These are phyloP conservation scores for Lactarius evosmus DNA, from an alignment of 768 basidiomycete genomes.

Conservation along the genomic window DNA sequence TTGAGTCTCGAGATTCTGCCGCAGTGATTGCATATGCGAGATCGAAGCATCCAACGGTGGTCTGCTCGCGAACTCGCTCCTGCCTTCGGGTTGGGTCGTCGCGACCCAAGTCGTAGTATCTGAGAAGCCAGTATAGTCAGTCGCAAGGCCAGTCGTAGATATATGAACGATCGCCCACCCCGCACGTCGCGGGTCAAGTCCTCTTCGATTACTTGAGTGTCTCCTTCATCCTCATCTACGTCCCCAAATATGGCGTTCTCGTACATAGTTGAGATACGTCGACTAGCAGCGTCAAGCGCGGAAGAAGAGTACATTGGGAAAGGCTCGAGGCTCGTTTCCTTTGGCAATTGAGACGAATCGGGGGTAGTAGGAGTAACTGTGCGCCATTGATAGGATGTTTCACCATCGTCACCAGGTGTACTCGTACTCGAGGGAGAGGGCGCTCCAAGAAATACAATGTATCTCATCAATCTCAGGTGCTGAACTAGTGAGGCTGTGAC, in stretches of 20 bases:
- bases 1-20: conserved; percentile 22
- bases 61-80: not conserved
- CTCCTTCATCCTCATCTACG: conserved; percentile 31
- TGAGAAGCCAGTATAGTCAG: not conserved
- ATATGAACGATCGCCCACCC: not conserved
- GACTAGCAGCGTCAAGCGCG: conserved; percentile 62
- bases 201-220: conserved; percentile 13
- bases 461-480: conserved; percentile 27
- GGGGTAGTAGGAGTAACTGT: conserved; percentile 37
- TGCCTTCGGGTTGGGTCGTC: conserved; percentile 16
- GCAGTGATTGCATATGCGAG: not conserved
- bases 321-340: conserved; percentile 27
- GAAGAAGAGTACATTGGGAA: conserved; percentile 35
- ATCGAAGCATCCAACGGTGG: conserved; percentile 23
- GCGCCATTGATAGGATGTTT: conserved; percentile 43
- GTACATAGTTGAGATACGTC: conserved; percentile 67
- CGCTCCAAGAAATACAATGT: conserved; percentile 54
- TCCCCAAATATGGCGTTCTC: conserved; percentile 68
- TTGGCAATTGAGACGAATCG: conserved; percentile 9
- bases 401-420: conserved; percentile 35
- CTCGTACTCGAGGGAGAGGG: conserved; percentile 40
- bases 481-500: not conserved
- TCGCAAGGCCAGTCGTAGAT: not conserved
- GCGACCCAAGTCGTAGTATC: conserved; percentile 23
- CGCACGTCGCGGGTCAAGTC: conserved; percentile 8